phyloP scores from a whole-genome alignment of 2,329 filamentous ascomycete genomes.

The Ophiostoma sp. region DNA sequence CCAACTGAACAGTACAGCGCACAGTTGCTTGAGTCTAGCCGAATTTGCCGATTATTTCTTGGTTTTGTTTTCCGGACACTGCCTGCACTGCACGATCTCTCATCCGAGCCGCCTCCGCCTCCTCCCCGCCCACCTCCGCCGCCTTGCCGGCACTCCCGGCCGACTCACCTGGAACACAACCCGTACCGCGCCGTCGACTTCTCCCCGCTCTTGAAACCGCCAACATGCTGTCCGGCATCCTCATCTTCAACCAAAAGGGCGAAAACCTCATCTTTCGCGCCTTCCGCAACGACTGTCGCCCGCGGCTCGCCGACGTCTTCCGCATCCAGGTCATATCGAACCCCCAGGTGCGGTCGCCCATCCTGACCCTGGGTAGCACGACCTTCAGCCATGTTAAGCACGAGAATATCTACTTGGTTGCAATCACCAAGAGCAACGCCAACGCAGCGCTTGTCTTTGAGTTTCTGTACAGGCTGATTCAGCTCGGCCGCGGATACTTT shows the following conservation, averaged over 20 bases:
- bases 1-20: background rate
- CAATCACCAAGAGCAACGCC: slow-evolving; percentile 97
- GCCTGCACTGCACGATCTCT: background rate
- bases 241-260: slow-evolving; percentile 99
- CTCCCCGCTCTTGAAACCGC: background rate
- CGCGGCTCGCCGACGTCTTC: slow-evolving; percentile 96
- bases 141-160: background rate
- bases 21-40: background rate
- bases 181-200: background rate
- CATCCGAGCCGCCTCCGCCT: background rate
- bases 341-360: slow-evolving; percentile 92
- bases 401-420: slow-evolving; percentile 97
- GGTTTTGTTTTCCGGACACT: background rate
- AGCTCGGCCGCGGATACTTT: slow-evolving; percentile 91
- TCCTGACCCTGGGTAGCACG: slow-evolving; percentile 92
- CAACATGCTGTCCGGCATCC: slow-evolving; percentile 86
- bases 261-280: slow-evolving; percentile 99
- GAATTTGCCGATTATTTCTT: background rate
- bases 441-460: slow-evolving; percentile 98
- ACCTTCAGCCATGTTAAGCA: slow-evolving; percentile 99
- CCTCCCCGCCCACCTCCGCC: background rate
- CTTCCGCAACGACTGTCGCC: slow-evolving; percentile 97
- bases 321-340: slow-evolving; percentile 99
- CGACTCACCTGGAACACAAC: background rate
- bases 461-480: slow-evolving; percentile 88